A percentile compares a stretch with the other conserved stretches of the same genome.
phyloP scores from a whole-genome alignment of 2,329 filamentous ascomycete genomes.

The Monosporascus sp. region DNA sequence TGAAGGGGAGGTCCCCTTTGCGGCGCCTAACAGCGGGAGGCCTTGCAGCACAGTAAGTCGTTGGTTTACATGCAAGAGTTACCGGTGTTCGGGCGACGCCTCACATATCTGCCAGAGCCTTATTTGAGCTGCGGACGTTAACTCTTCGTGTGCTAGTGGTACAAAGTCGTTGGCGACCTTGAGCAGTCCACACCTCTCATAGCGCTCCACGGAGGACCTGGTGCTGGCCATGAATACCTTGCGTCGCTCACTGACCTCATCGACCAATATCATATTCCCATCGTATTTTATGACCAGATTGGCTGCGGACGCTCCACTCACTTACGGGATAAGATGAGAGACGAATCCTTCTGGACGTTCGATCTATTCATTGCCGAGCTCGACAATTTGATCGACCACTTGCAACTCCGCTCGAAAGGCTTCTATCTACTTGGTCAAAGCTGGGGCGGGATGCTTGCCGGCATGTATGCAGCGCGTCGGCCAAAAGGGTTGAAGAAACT shows the following conservation, averaged over 20 bases:
- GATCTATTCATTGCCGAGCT: slow-evolving; percentile 10
- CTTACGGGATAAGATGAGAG: slow-evolving; percentile 34
- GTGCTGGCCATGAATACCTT: slow-evolving; percentile 2
- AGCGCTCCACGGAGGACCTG: slow-evolving; percentile 5
- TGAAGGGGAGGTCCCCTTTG: slow-evolving; percentile 9
- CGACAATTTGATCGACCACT: slow-evolving; percentile 7
- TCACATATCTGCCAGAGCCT: too few relatives aligned
- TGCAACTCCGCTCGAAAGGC: slow-evolving; percentile 1
- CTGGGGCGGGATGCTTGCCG: slow-evolving; percentile 5
- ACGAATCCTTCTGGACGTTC: slow-evolving; percentile 10
- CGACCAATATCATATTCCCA: background rate
- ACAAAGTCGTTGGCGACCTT: slow-evolving; percentile 5
- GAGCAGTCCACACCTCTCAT: slow-evolving; percentile 31
- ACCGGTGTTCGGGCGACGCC: too few relatives aligned
- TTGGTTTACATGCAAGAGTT: slow-evolving; percentile 3
- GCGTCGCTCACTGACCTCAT: background rate
- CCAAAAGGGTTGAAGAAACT: slow-evolving; percentile 9
- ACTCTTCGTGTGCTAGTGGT: slow-evolving; percentile 1
- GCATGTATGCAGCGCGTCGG: slow-evolving; percentile 2
- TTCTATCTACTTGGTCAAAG: slow-evolving; percentile 1
- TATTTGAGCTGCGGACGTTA: too few relatives aligned
- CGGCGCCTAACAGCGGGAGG: slow-evolving; percentile 7
- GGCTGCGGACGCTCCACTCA: slow-evolving; percentile 42
- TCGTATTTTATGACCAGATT: slow-evolving; percentile 45
- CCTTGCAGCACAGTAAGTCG: slow-evolving; percentile 15